Evolutionary conservation across 2,329 filamentous ascomycete genomes (phyloP), one percentile per base, ranked within the genome.

Genomic region (Torrubiellomyces zombiae): DNA sequence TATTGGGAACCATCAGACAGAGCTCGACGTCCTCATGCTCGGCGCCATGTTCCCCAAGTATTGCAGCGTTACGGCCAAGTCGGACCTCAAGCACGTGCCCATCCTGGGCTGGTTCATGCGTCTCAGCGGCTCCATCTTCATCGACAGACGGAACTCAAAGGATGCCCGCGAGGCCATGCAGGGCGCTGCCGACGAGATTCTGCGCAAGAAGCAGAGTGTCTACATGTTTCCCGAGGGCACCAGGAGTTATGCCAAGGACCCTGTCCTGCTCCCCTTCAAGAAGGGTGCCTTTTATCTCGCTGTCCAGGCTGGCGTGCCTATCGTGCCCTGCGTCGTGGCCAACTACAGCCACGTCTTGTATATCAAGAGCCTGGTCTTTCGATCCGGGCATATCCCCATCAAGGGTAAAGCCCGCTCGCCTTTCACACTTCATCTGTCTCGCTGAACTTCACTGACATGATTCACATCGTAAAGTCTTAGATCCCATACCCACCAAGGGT

Each of bases 231-330:
- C 79, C 30, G 89, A 98, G 56, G 89, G 89, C 25, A 98, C 89
- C 2, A 69, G 89, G 37, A 91, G 80, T 48, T 93, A 95, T 55
- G 66, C 78, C 29, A 70, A 76, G 39, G 74, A 85, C 27, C 79
- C 89, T 2, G 68, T 65, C 30, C 56, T 98, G 40, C 60, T 95
- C 27, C 80, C 83, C n/a, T 98, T 95, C 64, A 98, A 98, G 58
- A 98, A 98, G 61, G 89, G 89, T 31, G 89, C 86, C 23, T 98
- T 98, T 54, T 86, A 98, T 50, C 65, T 98, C 17, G 89, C 89
- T 22, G 70, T 98, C 12, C 80, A 95, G 60, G 86, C 86, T 3
- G 78, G 82, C 36, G 89, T 94, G 5, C 85, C 85, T 14, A 80
- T 98, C 40, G 75, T 98, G 4, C 89, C 89, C 0, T 66, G 91